Base-by-base conservation (phyloP, 495 filamentous ascomycete species). In the Annulohypoxylon moriforme region DNA sequence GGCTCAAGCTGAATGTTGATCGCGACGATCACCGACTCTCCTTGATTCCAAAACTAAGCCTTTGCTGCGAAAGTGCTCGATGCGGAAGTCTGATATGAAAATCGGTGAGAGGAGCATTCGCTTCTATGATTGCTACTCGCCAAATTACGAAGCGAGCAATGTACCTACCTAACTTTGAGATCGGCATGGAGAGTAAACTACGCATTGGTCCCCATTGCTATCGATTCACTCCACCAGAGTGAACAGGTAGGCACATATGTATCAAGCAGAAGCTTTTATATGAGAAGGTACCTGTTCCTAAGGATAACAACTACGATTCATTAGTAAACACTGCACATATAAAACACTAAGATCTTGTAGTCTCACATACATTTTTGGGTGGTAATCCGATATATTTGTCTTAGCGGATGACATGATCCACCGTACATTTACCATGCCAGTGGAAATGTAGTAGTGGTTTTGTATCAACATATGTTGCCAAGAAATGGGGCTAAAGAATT, bases 1-100 rank as follows among this genome's bases (percentile, higher is more conserved):
- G 11, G 47, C 24, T 44, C 11, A 27, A 52, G 47, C 47, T 52
- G 47, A 52, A 52, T 29, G 24, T 14, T 52, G 47, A 52, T 27
- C 22, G 2, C 24, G 46, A 52, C 47, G 47, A 52, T 52, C 24
- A 52, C n/a, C 2, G 7, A 11, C 10, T 14, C 47, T 13, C 47
- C 11, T 29, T 52, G 2, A 29, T 29, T 29, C 22, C 24, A 27
- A 27, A 52, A 14, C 13, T 29, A 27, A 52, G 47, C 47, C 46
- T 18, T 20, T 5, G n/a, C 16, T 16, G n/a, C 40, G 13, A 44
- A 44, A 8, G n/a, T 18, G 6, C 40, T 44, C 9, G n/a, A 44
- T 20, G 4, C 40, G 16, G 16, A 44, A 44, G 16, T 44, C 40
- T 18, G 6, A 18, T 44, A 18, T 3, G 16, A 44, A 16, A 44